Percentiles rank a stretch among this genome's conserved stretches.
phyloP scores from a whole-genome alignment of 1,284 basidiomycete genomes.

The Leccinum solheimii region DNA sequence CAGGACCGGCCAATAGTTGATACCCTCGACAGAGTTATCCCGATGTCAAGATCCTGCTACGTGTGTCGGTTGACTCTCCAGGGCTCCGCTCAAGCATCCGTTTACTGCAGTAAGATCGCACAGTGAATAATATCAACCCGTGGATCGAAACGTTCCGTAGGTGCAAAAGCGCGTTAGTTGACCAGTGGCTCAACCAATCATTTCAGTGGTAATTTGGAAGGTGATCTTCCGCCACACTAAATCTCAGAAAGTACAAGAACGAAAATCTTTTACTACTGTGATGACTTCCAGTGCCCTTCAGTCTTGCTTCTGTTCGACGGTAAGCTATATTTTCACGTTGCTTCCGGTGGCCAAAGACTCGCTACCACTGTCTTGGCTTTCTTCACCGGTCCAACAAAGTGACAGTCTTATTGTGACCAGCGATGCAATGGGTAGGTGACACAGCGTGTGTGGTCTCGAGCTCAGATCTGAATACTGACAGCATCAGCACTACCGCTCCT shows the following conservation, averaged over 20 bases:
- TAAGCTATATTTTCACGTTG: not conserved
- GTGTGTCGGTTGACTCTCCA: too few species aligned
- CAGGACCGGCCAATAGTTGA: too few species aligned
- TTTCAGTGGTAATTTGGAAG: not conserved
- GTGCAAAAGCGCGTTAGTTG: not conserved
- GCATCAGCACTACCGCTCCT: not conserved
- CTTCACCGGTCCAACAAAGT: not conserved
- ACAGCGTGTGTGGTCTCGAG: not conserved
- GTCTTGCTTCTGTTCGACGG: not conserved
- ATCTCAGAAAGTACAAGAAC: not conserved
- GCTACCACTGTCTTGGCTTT: not conserved
- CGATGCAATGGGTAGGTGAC: not conserved
- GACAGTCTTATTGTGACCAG: not conserved
- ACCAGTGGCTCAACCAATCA: not conserved
- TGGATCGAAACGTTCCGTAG: not conserved
- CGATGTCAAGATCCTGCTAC: too few species aligned
- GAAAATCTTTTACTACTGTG: not conserved
- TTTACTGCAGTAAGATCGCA: not conserved
- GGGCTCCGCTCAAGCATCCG: not conserved
- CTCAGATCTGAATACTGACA: not conserved
- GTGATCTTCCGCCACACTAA: not conserved
- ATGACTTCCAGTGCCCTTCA: not conserved
- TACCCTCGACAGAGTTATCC: not conserved
- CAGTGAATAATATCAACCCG: not conserved
- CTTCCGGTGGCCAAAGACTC: not conserved